Evolutionary conservation across 129 eudicot genomes (phyloP).

Genomic region (Tanacetum coccineum): DNA sequence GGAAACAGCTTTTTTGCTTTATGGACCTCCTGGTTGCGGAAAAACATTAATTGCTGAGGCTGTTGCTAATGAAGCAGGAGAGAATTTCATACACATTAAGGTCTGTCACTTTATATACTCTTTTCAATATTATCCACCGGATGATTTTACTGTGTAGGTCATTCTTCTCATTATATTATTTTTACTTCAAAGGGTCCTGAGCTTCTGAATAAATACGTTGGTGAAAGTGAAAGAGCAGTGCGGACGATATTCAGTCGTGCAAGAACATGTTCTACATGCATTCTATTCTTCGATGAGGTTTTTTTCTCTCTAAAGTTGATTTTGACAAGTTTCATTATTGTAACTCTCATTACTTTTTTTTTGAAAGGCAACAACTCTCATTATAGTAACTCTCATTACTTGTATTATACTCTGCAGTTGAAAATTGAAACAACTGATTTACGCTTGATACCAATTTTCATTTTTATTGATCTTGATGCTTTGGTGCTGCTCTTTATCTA

Average conservation of each 20-base stretch:
- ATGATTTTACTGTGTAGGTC: neutral
- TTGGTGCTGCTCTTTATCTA: constrained; percentile 13
- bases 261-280: constrained; percentile 93
- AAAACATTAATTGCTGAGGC: constrained; percentile 95
- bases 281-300: constrained; percentile 96
- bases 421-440: neutral
- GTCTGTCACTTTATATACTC: constrained; percentile 31
- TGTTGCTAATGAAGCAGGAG: constrained; percentile 96
- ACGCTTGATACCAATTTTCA: constrained; percentile 10
- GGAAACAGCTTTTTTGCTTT: constrained; percentile 81
- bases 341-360: no score
- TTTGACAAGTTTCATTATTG: neutral
- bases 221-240: constrained; percentile 88
- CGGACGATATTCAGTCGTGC: constrained; percentile 91
- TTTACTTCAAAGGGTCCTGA: constrained; percentile 71
- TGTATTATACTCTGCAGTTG: neutral
- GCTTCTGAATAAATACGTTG: constrained; percentile 83
- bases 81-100: constrained; percentile 89
- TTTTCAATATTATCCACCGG: neutral
- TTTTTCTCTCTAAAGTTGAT: neutral
- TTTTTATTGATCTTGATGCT: constrained; percentile 1
- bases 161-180: constrained; percentile 2
- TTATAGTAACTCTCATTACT: neutral
- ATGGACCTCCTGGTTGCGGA: constrained; percentile 98
- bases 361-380: no score